Evolutionary conservation across 257 asterid genomes (phyloP), one percentile per base, ranked within the genome.

Genomic region (Plantago elongata): DNA sequence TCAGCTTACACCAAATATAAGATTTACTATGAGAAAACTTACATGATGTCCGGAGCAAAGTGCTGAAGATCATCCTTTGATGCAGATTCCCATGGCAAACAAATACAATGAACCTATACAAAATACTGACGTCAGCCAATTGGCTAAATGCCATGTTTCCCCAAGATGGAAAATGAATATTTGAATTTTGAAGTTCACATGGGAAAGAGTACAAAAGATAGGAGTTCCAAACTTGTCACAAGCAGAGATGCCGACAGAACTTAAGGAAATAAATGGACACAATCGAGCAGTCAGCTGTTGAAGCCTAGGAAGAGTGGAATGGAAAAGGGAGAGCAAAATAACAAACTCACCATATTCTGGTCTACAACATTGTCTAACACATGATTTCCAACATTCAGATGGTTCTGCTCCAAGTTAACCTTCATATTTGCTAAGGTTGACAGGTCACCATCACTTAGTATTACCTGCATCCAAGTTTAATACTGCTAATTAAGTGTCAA

Each of bases 71-170:
- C 81, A 13, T 72, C 79, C 61, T 84, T 87, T 3, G 85, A 57
- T 50, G 93, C 83, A 70, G 82, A 77, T 77, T 84, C 97, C 99
- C 99, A 92, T 34, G 96, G 87, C 75, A 92, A 71, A 75, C 75
- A 73, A 73, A 81, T 64, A 70, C 94, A 83, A 46, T 76, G 77
- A 50, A 84, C 90, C 97, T 92, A 75, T 34, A 45, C 67, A 15
- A 37, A 69, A 62, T 57, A 61, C 45, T 38, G 27, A 51, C n/a
- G 61, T 81, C 66, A 76, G 76, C 58, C 45, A 11, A 13, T 6
- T 40, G 59, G 0, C 18, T 22, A 22, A 54, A n/a, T n/a, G 3
- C 62, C 48, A 51, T 30, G 44, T 63, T 64, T 45, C 45, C 37
- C 51, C 61, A 40, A 57, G 5, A 37, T 57, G 43, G 9, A 57